Percentiles rank a stretch among this genome's conserved stretches.
phyloP scores from a whole-genome alignment of 257 asterid genomes.

The Salvia hispanica region DNA sequence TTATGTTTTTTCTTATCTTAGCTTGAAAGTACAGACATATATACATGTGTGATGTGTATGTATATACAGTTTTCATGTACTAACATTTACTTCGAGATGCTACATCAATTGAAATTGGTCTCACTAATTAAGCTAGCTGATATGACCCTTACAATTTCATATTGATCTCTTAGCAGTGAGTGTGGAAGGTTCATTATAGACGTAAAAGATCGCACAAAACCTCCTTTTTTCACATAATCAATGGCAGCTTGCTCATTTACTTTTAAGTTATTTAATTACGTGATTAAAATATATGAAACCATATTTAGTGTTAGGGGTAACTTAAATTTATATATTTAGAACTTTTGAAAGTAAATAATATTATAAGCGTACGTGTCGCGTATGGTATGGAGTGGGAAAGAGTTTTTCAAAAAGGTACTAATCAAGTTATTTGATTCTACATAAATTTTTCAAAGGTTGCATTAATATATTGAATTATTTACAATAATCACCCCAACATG shows the following conservation, averaged over 20 bases:
- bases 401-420: slow-evolving; percentile 22
- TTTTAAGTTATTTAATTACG: slow-evolving; percentile 39
- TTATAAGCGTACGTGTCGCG: slow-evolving; percentile 30
- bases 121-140: too few species aligned
- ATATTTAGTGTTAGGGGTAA: neutral
- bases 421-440: slow-evolving; percentile 19
- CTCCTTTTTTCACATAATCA: slow-evolving; percentile 40
- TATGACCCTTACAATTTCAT: too few species aligned
- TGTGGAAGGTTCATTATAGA: slow-evolving; percentile 49
- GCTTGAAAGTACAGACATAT: too few species aligned
- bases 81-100: too few species aligned
- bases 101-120: too few species aligned
- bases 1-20: too few species aligned
- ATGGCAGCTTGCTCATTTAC: slow-evolving; percentile 70
- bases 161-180: slow-evolving; percentile 46
- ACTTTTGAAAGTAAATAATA: neutral
- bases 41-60: too few species aligned
- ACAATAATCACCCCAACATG: slow-evolving; percentile 34
- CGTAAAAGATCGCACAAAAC: slow-evolving; percentile 45
- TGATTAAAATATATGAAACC: slow-evolving; percentile 21
- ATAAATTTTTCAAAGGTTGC: slow-evolving; percentile 1
- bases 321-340: too few species aligned
- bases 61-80: too few species aligned
- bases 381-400: slow-evolving; percentile 19
- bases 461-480: slow-evolving; percentile 11